Evolutionary conservation across 768 basidiomycete species (phyloP).

Genomic region (Termitomyces sp.): DNA sequence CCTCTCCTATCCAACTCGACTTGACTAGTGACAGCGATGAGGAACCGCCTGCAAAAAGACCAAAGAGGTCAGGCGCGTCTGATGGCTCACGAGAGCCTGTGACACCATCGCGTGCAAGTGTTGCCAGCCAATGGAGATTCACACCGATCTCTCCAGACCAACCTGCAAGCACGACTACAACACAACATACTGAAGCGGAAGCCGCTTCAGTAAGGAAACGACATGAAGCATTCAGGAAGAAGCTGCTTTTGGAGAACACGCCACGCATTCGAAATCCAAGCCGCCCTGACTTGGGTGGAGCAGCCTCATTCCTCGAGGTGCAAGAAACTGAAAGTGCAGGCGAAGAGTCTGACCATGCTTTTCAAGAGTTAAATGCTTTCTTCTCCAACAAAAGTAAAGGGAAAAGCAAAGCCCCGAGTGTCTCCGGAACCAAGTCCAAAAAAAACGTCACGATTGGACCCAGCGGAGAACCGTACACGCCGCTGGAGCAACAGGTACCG

Average conservation of each 20-base stretch:
- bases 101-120: background rate
- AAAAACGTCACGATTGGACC: slow-evolving; percentile 51
- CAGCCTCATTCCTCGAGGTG: slow-evolving; percentile 17
- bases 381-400: slow-evolving; percentile 37
- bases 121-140: slow-evolving; percentile 40
- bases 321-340: slow-evolving; percentile 26
- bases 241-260: slow-evolving; percentile 43
- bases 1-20: slow-evolving; percentile 32
- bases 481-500: slow-evolving; percentile 64
- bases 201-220: slow-evolving; percentile 21
- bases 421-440: slow-evolving; percentile 24
- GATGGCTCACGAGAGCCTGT: background rate
- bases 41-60: slow-evolving; percentile 25
- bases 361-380: slow-evolving; percentile 40
- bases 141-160: slow-evolving; percentile 27
- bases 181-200: slow-evolving; percentile 15
- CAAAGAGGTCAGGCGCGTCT: slow-evolving; percentile 13
- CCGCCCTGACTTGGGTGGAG: slow-evolving; percentile 9
- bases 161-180: slow-evolving; percentile 3
- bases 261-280: slow-evolving; percentile 23
- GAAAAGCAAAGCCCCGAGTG: slow-evolving; percentile 24
- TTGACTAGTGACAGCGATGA: slow-evolving; percentile 40
- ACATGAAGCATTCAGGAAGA: slow-evolving; percentile 44
- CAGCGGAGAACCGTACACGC: slow-evolving; percentile 68
- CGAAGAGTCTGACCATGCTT: slow-evolving; percentile 40